Base-by-base conservation (phyloP, 176 grass and related monocot genomes). In the Cenchrus fungigraminus region DNA sequence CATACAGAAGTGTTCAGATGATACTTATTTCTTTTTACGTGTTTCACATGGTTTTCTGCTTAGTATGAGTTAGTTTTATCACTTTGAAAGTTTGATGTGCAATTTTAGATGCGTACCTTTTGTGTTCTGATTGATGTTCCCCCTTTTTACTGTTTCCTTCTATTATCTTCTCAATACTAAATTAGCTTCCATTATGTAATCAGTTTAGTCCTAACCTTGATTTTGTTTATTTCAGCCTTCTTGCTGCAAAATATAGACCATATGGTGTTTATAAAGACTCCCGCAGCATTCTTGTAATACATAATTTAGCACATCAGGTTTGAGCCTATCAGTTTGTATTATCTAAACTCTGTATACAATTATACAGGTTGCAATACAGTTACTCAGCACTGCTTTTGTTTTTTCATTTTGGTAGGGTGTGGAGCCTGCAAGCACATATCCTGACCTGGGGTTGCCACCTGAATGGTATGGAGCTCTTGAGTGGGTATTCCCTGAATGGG, bases 221-320 rank as follows among this genome's bases (percentile, higher is more conserved):
- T 84, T 0, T 63, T 68, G 40, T 85, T 69, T 82, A 25, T 52
- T 86, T 69, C 71, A 95, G 93, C 51, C 93, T 98, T 82, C 85
- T 98, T 61, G 93, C 89, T 76, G 86, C 93, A 74, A 98, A 98
- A 85, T 95, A 98, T 89, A 90, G 96, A 77, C 93, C 93, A 82
- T 82, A 90, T 85, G 93, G 96, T 87, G 96, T 98, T 81, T 98
- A 95, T 74, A 95, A 84, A 89, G 93, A 98, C 69, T 87, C 93
- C 50, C 89, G 96, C 53, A 92, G 91, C 78, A 83, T 93, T 81
- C 89, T 95, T 82, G 91, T 98, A 58, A 95, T 98, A 94, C 96
- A 98, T 89, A 98, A 98, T 83, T 74, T 98, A 74, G 87, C 91
- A 74, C 96, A 98, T 91, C 96, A 98, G 96, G 93, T 98, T 87